These are phyloP conservation scores for Candida rishiriensis DNA, from an alignment of 805 yeast species.

Conservation along the genomic window DNA sequence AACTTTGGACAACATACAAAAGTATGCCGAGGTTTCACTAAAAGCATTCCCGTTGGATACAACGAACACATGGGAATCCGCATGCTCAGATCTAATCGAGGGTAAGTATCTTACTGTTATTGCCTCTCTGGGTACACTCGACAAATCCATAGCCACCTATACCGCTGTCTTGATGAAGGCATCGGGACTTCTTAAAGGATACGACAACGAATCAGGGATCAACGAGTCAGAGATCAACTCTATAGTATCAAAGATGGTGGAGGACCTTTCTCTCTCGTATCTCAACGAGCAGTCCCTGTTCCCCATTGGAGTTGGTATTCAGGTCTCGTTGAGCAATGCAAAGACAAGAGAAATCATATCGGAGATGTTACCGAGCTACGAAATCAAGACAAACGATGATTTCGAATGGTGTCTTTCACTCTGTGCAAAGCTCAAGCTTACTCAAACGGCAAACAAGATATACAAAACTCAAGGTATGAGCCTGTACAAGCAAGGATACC, in stretches of 20 bases:
- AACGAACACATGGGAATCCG: conserved; percentile 46
- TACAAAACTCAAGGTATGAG: conserved; percentile 47
- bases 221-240: conserved; percentile 11
- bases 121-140: conserved; percentile 54
- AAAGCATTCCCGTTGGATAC: conserved; percentile 32
- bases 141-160: conserved; percentile 60
- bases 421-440: conserved; percentile 62
- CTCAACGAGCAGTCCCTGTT: conserved; percentile 48
- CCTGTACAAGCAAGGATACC: conserved; percentile 23
- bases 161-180: conserved; percentile 59
- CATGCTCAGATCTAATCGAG: conserved; percentile 52
- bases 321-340: conserved; percentile 43
- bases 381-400: conserved; percentile 66
- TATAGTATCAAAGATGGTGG: conserved; percentile 37
- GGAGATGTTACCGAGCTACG: conserved; percentile 55
- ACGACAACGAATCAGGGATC: conserved; percentile 19
- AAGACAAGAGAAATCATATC: conserved; percentile 43
- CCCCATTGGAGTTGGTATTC: conserved; percentile 66
- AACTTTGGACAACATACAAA: conserved; percentile 36
- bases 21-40: conserved; percentile 36
- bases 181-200: conserved; percentile 49
- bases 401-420: conserved; percentile 73
- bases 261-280: conserved; percentile 51
- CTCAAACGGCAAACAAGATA: conserved; percentile 52
- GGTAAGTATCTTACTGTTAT: conserved; percentile 55